Evolutionary conservation across 1,139 yeast genomes (phyloP).

Genomic region (Sugiyamaella neomexicana): DNA sequence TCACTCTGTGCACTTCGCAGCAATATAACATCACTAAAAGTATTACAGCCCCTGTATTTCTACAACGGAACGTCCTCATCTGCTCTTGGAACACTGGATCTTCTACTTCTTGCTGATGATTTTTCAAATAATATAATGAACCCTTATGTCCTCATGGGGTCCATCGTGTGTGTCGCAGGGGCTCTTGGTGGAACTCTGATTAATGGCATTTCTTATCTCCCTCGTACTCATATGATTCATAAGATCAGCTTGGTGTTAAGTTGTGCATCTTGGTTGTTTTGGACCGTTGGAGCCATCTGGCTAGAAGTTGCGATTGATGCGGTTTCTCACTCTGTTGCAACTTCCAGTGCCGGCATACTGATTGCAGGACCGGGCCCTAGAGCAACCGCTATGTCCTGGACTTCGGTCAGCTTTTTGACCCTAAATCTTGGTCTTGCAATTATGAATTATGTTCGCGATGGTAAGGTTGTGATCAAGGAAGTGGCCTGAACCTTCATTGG

Average conservation of each 20-base stretch:
- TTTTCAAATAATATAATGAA: constrained; percentile 52
- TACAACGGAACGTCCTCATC: constrained; percentile 36
- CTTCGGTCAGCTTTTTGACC: constrained; percentile 50
- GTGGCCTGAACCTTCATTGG: background rate
- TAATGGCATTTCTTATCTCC: constrained; percentile 43
- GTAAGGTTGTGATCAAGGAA: background rate
- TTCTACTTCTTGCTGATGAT: constrained; percentile 45
- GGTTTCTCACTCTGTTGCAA: constrained; percentile 46
- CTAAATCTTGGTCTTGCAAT: constrained; percentile 6
- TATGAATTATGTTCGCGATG: background rate
- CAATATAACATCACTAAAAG: constrained; percentile 28
- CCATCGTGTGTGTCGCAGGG: constrained; percentile 48
- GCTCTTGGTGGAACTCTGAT: constrained; percentile 41
- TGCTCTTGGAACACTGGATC: constrained; percentile 40
- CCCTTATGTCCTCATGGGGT: constrained; percentile 55
- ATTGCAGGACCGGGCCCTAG: constrained; percentile 50
- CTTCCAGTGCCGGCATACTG: constrained; percentile 55
- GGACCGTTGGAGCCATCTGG: constrained; percentile 74
- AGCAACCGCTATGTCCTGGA: constrained; percentile 64
- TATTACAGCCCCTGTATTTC: constrained; percentile 40
- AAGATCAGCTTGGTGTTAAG: constrained; percentile 44
- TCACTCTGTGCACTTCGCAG: constrained; percentile 10
- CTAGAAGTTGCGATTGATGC: constrained; percentile 60
- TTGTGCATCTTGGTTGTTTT: constrained; percentile 47
- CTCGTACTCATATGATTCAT: constrained; percentile 48